A percentile compares a stretch with the other conserved stretches of the same genome.
phyloP scores from a whole-genome alignment of 2,329 filamentous ascomycete genomes.

The Aquanectria penicillioides region DNA sequence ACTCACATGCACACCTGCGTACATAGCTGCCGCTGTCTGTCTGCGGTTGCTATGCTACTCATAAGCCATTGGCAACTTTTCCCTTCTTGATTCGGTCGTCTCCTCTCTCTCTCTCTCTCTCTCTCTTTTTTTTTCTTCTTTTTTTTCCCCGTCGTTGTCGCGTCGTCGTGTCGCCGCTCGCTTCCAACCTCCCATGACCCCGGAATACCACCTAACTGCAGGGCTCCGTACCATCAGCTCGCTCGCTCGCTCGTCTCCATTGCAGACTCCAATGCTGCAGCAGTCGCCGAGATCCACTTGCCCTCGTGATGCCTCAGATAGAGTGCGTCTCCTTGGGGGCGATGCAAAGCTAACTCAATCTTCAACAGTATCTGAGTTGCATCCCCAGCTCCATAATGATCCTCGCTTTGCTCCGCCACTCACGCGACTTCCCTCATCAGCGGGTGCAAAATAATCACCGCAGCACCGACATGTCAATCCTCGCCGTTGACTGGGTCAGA shows the following conservation, averaged over 20 bases:
- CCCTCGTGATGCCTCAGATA: neutral
- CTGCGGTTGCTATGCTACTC: no score
- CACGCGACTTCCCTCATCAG: neutral
- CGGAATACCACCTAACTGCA: no score
- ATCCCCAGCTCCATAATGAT: neutral
- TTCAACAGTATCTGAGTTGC: neutral
- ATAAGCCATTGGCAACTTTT: no score
- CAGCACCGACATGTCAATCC: neutral
- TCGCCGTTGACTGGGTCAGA: neutral
- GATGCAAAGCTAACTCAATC: slow-evolving; percentile 4
- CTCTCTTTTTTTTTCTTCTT: no score
- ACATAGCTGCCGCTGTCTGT: no score
- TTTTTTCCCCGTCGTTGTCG: no score
- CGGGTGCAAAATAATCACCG: neutral
- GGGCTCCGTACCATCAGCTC: neutral
- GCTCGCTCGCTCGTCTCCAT: no score
- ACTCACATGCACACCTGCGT: neutral
- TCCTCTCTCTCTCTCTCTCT: no score
- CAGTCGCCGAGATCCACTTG: neutral
- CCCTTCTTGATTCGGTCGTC: no score
- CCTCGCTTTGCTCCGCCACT: neutral
- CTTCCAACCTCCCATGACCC: no score
- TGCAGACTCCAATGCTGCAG: neutral
- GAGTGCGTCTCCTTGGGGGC: slow-evolving; percentile 3
- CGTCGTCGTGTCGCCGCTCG: no score